Evolutionary conservation across 768 basidiomycete species (phyloP).

Genomic region (Lactifluus echinatus): DNA sequence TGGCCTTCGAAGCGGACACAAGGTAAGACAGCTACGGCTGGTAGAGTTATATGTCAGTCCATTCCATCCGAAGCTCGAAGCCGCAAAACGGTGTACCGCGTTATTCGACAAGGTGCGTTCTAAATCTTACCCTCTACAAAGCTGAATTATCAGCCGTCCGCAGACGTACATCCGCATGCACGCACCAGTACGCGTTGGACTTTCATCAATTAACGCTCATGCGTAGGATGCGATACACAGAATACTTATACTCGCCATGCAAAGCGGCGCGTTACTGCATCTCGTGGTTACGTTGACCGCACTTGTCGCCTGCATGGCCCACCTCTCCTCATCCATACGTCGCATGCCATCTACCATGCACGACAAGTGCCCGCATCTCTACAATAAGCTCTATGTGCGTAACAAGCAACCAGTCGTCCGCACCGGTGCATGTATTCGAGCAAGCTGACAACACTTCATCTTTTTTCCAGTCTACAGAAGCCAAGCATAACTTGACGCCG

Average conservation of each 20-base stretch:
- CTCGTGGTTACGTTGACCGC: constrained; percentile 54
- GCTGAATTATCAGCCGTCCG: neutral
- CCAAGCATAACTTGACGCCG: neutral
- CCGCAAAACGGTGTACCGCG: constrained; percentile 36
- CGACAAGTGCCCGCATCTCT: neutral
- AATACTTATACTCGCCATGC: constrained; percentile 53
- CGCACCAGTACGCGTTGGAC: constrained; percentile 35
- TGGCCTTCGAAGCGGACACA: constrained; percentile 27
- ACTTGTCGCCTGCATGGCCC: constrained; percentile 46
- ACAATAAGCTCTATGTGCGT: constrained; percentile 10
- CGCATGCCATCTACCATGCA: neutral
- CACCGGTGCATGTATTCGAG: neutral
- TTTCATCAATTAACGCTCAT: neutral
- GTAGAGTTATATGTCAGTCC: neutral
- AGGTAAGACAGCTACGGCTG: constrained; percentile 28
- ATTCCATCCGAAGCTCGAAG: constrained; percentile 34
- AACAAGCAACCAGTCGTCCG: too few relatives aligned
- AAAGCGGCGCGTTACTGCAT: constrained; percentile 66
- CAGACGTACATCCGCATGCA: constrained; percentile 41
- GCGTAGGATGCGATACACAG: constrained; percentile 30
- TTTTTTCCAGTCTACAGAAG: neutral
- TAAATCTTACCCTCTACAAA: neutral
- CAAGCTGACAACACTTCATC: neutral
- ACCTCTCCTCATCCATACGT: constrained; percentile 3
- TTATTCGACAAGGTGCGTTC: constrained; percentile 42